phyloP scores from a whole-genome alignment of 257 asterid genomes.

The Pogostemon cablin region DNA sequence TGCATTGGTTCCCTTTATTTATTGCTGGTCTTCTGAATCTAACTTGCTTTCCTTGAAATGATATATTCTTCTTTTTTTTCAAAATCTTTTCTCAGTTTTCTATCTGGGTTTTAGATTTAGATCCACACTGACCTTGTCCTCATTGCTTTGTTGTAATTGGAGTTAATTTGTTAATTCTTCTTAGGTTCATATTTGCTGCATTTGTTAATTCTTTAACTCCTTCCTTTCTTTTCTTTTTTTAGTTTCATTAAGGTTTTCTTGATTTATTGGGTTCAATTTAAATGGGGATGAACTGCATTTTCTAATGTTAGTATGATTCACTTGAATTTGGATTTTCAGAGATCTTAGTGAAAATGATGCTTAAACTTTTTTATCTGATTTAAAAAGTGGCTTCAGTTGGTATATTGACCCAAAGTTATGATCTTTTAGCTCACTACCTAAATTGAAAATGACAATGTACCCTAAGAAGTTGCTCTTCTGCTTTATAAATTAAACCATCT shows the following conservation, averaged over 20 bases:
- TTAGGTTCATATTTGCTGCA: not conserved
- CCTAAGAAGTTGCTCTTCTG: conserved; percentile 25
- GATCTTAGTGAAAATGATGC: conserved; percentile 28
- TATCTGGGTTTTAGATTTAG: conserved; percentile 37
- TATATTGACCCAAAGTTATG: conserved; percentile 20
- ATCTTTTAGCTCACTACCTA: conserved; percentile 27
- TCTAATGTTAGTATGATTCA: conserved; percentile 7
- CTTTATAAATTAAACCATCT: conserved; percentile 2
- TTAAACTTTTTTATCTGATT: conserved; percentile 17
- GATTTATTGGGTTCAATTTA: conserved; percentile 21
- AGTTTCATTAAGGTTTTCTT: not conserved
- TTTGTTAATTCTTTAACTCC: not conserved
- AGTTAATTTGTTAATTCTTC: not conserved
- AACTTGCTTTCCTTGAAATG: conserved; percentile 5
- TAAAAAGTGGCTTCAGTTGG: conserved; percentile 11
- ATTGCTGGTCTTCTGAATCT: not conserved
- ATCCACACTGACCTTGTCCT: conserved; percentile 23
- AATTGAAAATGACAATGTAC: conserved; percentile 31
- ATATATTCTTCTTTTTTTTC: not conserved
- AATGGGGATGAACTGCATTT: conserved; percentile 1
- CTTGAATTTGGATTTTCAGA: conserved; percentile 7
- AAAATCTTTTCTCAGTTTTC: not conserved
- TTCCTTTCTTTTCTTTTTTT: not conserved
- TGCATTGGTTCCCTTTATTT: conserved; percentile 29
- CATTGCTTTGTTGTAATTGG: conserved; percentile 1